Conservation (phyloP, 1,139 yeast species). For the Protomyces arabidopsidicola region DNA sequence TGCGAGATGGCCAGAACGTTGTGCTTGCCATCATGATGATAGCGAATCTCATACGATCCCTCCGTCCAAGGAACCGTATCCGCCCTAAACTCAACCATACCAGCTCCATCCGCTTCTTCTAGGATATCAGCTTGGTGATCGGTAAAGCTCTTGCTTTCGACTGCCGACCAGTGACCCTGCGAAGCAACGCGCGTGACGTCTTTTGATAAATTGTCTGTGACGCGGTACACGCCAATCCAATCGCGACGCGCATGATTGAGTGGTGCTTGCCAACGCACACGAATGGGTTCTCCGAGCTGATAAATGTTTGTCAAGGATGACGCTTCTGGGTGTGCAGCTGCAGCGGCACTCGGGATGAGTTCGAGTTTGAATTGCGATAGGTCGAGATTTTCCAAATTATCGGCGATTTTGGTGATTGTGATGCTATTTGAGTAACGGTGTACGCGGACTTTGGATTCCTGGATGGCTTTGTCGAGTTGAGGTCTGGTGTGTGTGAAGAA, state of each 20-base stretch:
- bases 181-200: slow-evolving; percentile 61
- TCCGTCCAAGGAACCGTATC: slow-evolving; percentile 59
- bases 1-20: slow-evolving; percentile 63
- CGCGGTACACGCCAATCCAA: slow-evolving; percentile 76
- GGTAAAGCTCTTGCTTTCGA: slow-evolving; percentile 41
- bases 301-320: slow-evolving; percentile 33
- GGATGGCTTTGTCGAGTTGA: slow-evolving; percentile 11
- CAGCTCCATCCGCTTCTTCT: slow-evolving; percentile 40
- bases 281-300: slow-evolving; percentile 53
- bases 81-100: slow-evolving; percentile 52
- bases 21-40: slow-evolving; percentile 66
- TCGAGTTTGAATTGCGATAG: not conserved
- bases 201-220: slow-evolving; percentile 58
- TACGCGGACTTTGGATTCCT: slow-evolving; percentile 5
- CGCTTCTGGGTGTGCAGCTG: not conserved
- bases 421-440: slow-evolving; percentile 11
- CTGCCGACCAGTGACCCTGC: slow-evolving; percentile 65
- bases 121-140: slow-evolving; percentile 36
- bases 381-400: not conserved
- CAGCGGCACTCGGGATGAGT: not conserved
- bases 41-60: slow-evolving; percentile 73
- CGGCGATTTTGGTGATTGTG: slow-evolving; percentile 10
- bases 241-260: slow-evolving; percentile 47
- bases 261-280: slow-evolving; percentile 57
- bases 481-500: slow-evolving; percentile 4